Conservation (phyloP, 192 early-diverging fungal genomes). For the Linderina pennispora region DNA sequence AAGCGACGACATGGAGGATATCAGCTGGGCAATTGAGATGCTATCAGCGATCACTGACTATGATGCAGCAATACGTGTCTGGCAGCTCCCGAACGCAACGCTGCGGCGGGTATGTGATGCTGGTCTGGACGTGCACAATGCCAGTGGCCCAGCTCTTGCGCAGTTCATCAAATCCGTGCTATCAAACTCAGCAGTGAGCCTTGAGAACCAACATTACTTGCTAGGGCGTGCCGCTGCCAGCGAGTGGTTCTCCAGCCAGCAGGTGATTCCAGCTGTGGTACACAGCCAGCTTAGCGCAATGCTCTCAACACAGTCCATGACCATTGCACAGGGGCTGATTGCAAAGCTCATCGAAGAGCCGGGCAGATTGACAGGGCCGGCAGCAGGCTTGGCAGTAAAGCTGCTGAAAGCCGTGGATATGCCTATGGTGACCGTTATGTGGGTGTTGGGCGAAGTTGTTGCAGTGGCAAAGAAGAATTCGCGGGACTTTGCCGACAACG, state of each 20-base stretch:
- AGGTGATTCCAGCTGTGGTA: conserved; percentile 28
- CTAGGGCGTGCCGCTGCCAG: conserved; percentile 10
- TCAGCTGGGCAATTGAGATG: conserved; percentile 13
- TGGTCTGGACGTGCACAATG: conserved; percentile 8
- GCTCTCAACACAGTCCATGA: conserved; percentile 7
- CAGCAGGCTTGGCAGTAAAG: conserved; percentile 19
- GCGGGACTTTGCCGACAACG: not conserved
- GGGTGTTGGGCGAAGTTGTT: conserved; percentile 10
- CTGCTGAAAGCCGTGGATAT: conserved; percentile 19
- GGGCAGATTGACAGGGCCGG: conserved; percentile 1
- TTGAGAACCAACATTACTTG: conserved; percentile 26
- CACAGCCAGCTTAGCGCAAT: conserved; percentile 23
- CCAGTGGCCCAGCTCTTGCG: conserved; percentile 8
- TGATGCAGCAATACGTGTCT: conserved; percentile 5
- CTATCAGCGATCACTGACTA: conserved; percentile 14
- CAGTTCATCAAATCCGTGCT: conserved; percentile 14
- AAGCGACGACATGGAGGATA: not conserved
- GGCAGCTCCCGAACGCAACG: conserved; percentile 20
- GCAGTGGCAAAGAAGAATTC: conserved; percentile 1
- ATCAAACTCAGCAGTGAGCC: conserved; percentile 11
- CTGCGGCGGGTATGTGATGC: conserved; percentile 11
- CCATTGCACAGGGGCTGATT: conserved; percentile 12
- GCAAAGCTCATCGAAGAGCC: conserved; percentile 13
- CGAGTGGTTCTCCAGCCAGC: conserved; percentile 9
- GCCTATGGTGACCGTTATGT: conserved; percentile 2